Percentiles rank a stretch among this genome's conserved stretches.
Evolutionary conservation across 805 yeast genomes (phyloP).

Genomic region (Candida chauliodis): DNA sequence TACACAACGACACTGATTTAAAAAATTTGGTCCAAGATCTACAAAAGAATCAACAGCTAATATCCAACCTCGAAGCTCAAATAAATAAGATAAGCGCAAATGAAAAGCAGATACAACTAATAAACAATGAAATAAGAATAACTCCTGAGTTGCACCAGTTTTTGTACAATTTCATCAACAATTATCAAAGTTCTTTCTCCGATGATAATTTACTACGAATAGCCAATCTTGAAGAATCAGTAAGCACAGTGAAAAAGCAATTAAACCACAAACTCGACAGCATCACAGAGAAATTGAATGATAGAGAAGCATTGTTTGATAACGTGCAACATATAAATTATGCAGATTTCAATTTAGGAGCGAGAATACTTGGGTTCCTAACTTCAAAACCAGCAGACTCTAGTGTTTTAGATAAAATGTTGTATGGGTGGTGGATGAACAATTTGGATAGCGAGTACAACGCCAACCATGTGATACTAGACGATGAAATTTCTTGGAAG

Average conservation of each 20-base stretch:
- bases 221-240: background rate
- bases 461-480: slow-evolving; percentile 36
- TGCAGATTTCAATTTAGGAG: slow-evolving; percentile 37
- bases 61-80: background rate
- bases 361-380: slow-evolving; percentile 39
- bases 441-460: slow-evolving; percentile 27
- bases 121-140: slow-evolving; percentile 31
- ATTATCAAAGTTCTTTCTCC: slow-evolving; percentile 6
- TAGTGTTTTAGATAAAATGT: slow-evolving; percentile 22
- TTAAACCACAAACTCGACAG: background rate
- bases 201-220: slow-evolving; percentile 5
- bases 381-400: slow-evolving; percentile 17
- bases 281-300: background rate
- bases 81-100: background rate
- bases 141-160: slow-evolving; percentile 34
- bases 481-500: slow-evolving; percentile 32
- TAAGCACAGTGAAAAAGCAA: background rate
- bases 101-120: slow-evolving; percentile 16
- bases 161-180: slow-evolving; percentile 5
- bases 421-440: slow-evolving; percentile 36
- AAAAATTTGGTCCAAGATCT: background rate
- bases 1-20: background rate
- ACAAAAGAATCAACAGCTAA: background rate
- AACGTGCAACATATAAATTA: slow-evolving; percentile 24
- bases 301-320: background rate